Percentiles rank a stretch among this genome's conserved stretches.
Evolutionary conservation across 2,329 filamentous ascomycete genomes (phyloP).

Genomic region (Plectosphaerella plurivora): DNA sequence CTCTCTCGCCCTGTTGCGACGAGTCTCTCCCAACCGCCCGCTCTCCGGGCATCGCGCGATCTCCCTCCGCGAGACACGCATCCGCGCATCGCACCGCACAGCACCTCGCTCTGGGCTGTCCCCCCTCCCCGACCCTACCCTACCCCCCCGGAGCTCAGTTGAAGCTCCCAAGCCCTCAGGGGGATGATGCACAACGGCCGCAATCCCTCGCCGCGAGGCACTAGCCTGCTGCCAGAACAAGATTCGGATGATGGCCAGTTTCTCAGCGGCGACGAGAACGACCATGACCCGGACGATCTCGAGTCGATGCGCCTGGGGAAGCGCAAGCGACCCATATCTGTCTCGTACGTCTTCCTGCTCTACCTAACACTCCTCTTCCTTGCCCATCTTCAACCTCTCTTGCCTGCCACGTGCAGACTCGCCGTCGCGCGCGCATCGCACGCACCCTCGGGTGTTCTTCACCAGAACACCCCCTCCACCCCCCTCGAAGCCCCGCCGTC

Average conservation of each 20-base stretch:
- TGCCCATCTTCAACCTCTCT: background rate
- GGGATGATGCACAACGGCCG: constrained; percentile 16
- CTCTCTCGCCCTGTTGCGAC: background rate
- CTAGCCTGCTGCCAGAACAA: constrained; percentile 18
- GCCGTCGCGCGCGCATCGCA: background rate
- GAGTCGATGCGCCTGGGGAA: constrained; percentile 43
- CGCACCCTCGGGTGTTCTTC: background rate
- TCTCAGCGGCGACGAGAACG: constrained; percentile 36
- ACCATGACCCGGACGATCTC: constrained; percentile 38
- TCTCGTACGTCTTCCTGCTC: constrained; percentile 44
- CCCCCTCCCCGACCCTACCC: background rate
- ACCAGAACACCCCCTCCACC: background rate
- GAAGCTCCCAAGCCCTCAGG: background rate
- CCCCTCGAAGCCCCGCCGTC: constrained; percentile 3
- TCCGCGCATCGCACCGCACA: background rate
- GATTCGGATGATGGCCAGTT: constrained; percentile 44
- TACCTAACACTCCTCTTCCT: background rate
- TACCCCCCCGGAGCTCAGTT: background rate
- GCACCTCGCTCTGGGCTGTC: background rate
- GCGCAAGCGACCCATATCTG: constrained; percentile 56
- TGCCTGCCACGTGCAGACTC: background rate
- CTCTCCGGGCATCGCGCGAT: constrained; percentile 12
- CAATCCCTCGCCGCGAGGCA: constrained; percentile 9
- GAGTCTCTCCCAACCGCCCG: constrained; percentile 6
- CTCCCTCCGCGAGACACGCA: background rate